These are phyloP conservation scores for Stemphylium beticola DNA, from an alignment of 2,329 filamentous ascomycete species.

Conservation along the genomic window DNA sequence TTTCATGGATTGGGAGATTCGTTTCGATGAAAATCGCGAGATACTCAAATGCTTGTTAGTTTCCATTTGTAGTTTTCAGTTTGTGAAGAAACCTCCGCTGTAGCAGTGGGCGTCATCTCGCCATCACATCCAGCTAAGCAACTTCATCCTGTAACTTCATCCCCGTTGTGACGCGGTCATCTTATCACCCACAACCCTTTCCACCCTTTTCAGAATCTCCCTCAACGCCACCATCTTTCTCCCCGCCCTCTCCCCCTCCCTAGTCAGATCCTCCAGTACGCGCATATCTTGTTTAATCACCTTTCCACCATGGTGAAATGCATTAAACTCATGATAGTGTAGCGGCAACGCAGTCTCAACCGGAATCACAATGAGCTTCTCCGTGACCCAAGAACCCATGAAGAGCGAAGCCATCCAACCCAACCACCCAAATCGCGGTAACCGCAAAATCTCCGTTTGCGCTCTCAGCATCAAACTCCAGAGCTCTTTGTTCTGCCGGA, in stretches of 20 bases:
- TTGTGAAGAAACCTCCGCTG: too few relatives aligned
- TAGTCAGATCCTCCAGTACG: conserved; percentile 17
- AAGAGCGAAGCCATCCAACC: conserved; percentile 27
- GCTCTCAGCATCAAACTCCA: background rate
- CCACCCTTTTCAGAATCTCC: conserved; percentile 11
- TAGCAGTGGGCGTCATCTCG: too few relatives aligned
- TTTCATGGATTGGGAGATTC: too few relatives aligned
- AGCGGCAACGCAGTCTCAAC: conserved; percentile 15
- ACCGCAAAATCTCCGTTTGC: background rate
- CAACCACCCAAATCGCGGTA: background rate
- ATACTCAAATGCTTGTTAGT: too few relatives aligned
- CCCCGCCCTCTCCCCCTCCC: conserved; percentile 22
- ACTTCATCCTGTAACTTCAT: too few relatives aligned
- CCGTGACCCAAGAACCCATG: conserved; percentile 19
- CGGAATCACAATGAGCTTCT: conserved; percentile 3
- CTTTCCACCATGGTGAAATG: conserved; percentile 30
- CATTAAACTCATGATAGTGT: conserved; percentile 24
- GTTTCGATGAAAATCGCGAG: too few relatives aligned
- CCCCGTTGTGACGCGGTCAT: too few relatives aligned
- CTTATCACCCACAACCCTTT: too few relatives aligned
- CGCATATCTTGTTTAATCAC: conserved; percentile 25
- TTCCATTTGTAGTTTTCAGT: too few relatives aligned
- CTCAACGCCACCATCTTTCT: conserved; percentile 21
- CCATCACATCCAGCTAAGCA: too few relatives aligned
- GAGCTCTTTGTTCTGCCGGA: background rate